phyloP scores from a whole-genome alignment of 208 protist species.

The Endotrypanum monterogeii region DNA sequence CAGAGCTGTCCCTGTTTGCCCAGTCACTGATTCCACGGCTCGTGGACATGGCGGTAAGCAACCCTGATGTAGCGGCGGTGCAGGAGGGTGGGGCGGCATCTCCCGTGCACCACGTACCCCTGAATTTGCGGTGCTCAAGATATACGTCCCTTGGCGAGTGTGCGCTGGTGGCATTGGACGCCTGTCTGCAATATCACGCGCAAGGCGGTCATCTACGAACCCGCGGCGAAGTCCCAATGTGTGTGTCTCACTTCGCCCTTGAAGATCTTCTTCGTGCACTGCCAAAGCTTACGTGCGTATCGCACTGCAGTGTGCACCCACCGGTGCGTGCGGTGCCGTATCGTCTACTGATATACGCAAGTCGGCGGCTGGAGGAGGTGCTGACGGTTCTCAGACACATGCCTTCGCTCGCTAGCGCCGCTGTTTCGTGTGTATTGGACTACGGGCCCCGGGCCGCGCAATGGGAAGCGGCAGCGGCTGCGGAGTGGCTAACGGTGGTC shows the following conservation, averaged over 20 bases:
- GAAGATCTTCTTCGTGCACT: slow-evolving; percentile 51
- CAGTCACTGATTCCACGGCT: slow-evolving; percentile 56
- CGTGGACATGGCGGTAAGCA: slow-evolving; percentile 57
- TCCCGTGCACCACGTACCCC: slow-evolving; percentile 53
- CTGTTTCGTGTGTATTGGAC: slow-evolving; percentile 59
- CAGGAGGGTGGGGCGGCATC: slow-evolving; percentile 50
- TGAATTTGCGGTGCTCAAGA: slow-evolving; percentile 50
- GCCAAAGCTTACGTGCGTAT: slow-evolving; percentile 48
- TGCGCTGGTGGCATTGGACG: slow-evolving; percentile 63
- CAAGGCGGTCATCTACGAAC: slow-evolving; percentile 24
- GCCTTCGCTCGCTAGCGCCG: slow-evolving; percentile 63
- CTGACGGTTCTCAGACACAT: slow-evolving; percentile 49
- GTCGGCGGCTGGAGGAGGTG: slow-evolving; percentile 41
- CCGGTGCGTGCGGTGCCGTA: slow-evolving; percentile 64
- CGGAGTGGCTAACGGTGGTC: slow-evolving; percentile 65
- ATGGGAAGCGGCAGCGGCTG: slow-evolving; percentile 77
- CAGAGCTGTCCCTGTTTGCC: slow-evolving; percentile 33
- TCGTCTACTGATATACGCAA: slow-evolving; percentile 49
- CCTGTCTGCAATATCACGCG: slow-evolving; percentile 44
- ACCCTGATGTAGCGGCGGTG: slow-evolving; percentile 63
- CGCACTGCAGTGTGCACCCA: slow-evolving; percentile 62
- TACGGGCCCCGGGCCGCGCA: slow-evolving; percentile 47
- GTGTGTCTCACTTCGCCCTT: slow-evolving; percentile 24
- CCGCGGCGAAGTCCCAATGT: slow-evolving; percentile 7
- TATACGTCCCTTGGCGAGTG: slow-evolving; percentile 82